Evolutionary conservation across 202 grass and related monocot genomes (phyloP).

Genomic region (Carex sylvatica): DNA sequence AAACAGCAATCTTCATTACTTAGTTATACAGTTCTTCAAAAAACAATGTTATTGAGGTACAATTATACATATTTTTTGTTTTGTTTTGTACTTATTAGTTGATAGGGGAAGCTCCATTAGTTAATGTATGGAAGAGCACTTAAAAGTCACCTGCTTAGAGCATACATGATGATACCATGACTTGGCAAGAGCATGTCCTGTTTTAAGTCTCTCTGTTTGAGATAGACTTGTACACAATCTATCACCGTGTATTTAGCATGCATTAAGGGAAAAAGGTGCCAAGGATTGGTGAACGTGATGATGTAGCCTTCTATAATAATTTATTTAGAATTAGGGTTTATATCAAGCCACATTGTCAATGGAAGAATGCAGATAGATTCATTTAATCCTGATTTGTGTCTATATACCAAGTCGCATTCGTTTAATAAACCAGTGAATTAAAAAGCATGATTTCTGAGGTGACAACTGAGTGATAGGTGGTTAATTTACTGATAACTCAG

Average conservation of each 20-base stretch:
- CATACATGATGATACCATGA: background rate
- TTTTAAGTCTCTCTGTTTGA: background rate
- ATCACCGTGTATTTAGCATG: background rate
- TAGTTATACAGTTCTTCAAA: background rate
- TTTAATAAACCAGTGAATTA: background rate
- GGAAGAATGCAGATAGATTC: background rate
- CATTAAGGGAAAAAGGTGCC: background rate
- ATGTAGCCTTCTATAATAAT: background rate
- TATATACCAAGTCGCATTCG: background rate
- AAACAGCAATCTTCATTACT: background rate
- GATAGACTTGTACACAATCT: background rate
- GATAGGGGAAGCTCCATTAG: background rate
- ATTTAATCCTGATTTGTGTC: background rate
- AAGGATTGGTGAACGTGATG: background rate
- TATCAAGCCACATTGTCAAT: slow-evolving; percentile 14
- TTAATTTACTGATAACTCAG: background rate
- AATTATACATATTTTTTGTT: background rate
- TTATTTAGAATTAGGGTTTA: slow-evolving; percentile 8
- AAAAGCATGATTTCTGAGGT: background rate
- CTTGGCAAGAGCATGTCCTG: background rate
- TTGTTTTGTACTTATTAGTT: background rate
- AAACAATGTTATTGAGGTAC: background rate
- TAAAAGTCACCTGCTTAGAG: background rate
- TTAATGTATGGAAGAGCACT: background rate
- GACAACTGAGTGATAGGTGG: background rate